Conservation (phyloP, 495 filamentous ascomycete genomes). For the Terfezia boudieri region DNA sequence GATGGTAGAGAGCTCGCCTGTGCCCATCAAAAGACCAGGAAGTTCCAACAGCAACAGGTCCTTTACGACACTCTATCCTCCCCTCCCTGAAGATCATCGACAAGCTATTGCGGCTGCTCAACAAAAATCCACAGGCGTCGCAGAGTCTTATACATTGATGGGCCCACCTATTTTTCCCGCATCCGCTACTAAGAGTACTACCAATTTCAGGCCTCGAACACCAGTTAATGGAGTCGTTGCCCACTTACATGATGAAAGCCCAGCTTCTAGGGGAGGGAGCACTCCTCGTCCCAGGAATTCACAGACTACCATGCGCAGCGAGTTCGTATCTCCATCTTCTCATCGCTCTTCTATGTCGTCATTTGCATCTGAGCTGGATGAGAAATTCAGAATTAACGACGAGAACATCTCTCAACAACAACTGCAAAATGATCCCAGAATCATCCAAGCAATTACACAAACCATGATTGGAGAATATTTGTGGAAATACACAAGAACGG, state of each 20-base stretch:
- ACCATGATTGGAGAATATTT: conserved; percentile 98
- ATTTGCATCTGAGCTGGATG: conserved; percentile 81
- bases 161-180: conserved; percentile 69
- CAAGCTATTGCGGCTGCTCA: conserved; percentile 61
- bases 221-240: conserved; percentile 22
- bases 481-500: conserved; percentile 94
- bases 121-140: conserved; percentile 23
- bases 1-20: neutral
- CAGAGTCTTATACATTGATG: conserved; percentile 30
- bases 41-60: conserved; percentile 43
- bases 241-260: conserved; percentile 8
- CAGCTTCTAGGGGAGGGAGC: conserved; percentile 27
- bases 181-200: conserved; percentile 40
- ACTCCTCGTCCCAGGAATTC: conserved; percentile 34
- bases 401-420: conserved; percentile 26
- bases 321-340: conserved; percentile 25
- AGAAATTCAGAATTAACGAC: conserved; percentile 54
- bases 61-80: conserved; percentile 34
- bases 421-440: conserved; percentile 50
- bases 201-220: conserved; percentile 42
- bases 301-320: conserved; percentile 25
- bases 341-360: conserved; percentile 79
- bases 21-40: conserved; percentile 32
- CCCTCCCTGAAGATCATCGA: conserved; percentile 60
- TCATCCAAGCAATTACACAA: conserved; percentile 98